Percentiles rank a stretch among this genome's conserved stretches.
Evolutionary conservation across 495 filamentous ascomycete species (phyloP).

Genomic region (Aspergillus cavernicola): DNA sequence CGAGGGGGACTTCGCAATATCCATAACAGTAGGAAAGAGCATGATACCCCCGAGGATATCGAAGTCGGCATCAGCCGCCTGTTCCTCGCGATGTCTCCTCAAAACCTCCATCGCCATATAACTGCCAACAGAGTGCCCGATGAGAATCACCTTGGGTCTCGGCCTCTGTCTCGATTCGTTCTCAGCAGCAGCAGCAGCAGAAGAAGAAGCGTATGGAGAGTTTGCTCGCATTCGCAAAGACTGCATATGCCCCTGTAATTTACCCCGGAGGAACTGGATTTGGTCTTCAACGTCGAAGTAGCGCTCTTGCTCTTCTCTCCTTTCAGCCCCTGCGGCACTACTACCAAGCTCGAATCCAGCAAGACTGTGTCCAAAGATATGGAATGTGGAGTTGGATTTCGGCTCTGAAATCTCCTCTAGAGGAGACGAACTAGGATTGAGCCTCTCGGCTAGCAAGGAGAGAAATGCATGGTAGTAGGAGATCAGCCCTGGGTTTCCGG

Average conservation of each 20-base stretch:
- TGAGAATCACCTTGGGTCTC: constrained; percentile 58
- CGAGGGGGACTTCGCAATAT: constrained; percentile 63
- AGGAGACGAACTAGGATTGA: not conserved
- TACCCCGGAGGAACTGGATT: constrained; percentile 46
- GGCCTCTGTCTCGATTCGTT: not conserved
- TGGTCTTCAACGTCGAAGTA: constrained; percentile 56
- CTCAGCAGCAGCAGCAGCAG: no score
- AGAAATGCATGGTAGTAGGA: constrained; percentile 76
- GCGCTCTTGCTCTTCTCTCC: not conserved
- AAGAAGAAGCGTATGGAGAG: no score
- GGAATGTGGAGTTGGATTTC: constrained; percentile 12
- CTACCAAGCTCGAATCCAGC: constrained; percentile 57
- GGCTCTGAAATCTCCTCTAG: no score
- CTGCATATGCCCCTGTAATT: constrained; percentile 7
- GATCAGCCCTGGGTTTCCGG: constrained; percentile 86
- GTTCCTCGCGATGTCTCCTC: constrained; percentile 42
- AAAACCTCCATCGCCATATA: constrained; percentile 76
- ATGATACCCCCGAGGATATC: constrained; percentile 59
- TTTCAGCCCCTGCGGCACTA: not conserved
- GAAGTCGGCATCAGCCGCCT: constrained; percentile 19
- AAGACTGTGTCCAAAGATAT: constrained; percentile 67
- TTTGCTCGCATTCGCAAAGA: not conserved
- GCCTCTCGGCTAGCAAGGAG: constrained; percentile 38
- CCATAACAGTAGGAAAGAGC: constrained; percentile 73
- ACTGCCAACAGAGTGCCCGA: constrained; percentile 79